Conservation (phyloP, 202 grass and related monocot species). For the Dendrocalamus latiflorus region DNA sequence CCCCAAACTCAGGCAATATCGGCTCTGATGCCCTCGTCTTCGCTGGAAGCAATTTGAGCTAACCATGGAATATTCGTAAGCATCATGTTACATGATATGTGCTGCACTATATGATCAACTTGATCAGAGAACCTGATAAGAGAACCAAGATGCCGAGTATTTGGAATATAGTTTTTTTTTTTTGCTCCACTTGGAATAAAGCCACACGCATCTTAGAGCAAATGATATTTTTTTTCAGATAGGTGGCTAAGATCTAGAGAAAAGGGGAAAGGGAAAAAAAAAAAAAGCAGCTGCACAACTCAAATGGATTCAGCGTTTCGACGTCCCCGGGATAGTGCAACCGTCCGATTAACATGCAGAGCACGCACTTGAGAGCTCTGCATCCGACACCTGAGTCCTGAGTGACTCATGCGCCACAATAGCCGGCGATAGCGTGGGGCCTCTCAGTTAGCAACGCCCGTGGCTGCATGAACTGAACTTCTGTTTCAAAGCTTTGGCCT, state of each 20-base stretch:
- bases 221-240: no score
- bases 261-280: no score
- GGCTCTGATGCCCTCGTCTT: neutral
- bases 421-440: neutral
- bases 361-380: neutral
- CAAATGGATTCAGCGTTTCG: no score
- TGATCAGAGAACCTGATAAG: neutral
- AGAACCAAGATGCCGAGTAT: no score
- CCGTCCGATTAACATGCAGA: neutral
- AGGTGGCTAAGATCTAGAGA: no score
- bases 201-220: no score
- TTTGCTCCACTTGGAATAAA: no score
- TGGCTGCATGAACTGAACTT: neutral
- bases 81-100: no score
- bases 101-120: neutral
- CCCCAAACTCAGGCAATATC: neutral
- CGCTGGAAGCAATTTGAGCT: neutral
- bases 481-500: neutral
- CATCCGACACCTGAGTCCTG: neutral
- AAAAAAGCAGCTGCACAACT: no score
- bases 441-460: neutral
- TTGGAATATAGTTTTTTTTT: no score
- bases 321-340: neutral
- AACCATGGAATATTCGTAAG: neutral
- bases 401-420: neutral